Conservation (phyloP, 768 basidiomycete genomes). For the Porphyrellus cyaneotinctus region DNA sequence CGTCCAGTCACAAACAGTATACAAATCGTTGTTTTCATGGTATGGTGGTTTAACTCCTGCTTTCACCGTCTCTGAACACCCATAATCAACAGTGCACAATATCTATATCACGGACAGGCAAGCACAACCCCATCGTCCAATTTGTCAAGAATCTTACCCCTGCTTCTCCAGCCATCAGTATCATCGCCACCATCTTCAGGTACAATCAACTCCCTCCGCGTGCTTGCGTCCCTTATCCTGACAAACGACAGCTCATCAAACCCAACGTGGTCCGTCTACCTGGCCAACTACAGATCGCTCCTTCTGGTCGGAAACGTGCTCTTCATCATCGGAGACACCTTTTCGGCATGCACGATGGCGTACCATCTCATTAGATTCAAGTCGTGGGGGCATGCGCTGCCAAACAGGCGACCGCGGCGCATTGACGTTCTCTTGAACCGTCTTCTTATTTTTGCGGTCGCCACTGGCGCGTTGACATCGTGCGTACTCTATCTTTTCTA, state of each 20-base stretch:
- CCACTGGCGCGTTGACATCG: conserved; percentile 26
- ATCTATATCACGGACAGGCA: conserved; percentile 22
- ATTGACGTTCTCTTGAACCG: conserved; percentile 22
- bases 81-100: conserved; percentile 6
- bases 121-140: not conserved
- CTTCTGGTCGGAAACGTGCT: conserved; percentile 21
- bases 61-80: not conserved
- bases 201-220: not conserved
- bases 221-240: not conserved
- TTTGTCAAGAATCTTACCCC: not conserved
- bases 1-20: conserved; percentile 13
- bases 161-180: conserved; percentile 14
- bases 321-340: conserved; percentile 24
- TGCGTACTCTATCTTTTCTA: conserved; percentile 1
- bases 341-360: conserved; percentile 20
- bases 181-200: conserved; percentile 15
- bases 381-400: conserved; percentile 2
- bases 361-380: conserved; percentile 19
- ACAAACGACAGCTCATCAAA: conserved; percentile 3
- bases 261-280: conserved; percentile 13
- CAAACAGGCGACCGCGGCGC: conserved; percentile 1
- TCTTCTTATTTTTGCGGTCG: conserved; percentile 22
- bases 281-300: not conserved
- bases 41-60: not conserved
- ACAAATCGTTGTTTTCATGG: conserved; percentile 22